phyloP scores from a whole-genome alignment of 208 protist species.

The Porcisia deanei region DNA sequence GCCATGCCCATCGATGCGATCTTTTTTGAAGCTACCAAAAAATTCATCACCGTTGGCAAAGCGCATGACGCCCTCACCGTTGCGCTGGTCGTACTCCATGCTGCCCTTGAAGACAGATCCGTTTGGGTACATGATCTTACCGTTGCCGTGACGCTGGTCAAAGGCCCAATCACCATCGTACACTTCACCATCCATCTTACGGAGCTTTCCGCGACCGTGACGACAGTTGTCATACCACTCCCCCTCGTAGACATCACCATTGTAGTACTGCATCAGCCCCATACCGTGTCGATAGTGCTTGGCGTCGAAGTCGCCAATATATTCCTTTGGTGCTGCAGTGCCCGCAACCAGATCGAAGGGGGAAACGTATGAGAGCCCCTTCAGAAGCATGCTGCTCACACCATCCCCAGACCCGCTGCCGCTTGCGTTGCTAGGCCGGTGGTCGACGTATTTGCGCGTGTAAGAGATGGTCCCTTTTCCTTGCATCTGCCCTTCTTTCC shows the following conservation, averaged over 20 bases:
- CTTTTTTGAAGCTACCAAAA: slow-evolving; percentile 64
- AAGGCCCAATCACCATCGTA: slow-evolving; percentile 80
- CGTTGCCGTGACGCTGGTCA: slow-evolving; percentile 76
- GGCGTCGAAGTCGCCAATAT: slow-evolving; percentile 70
- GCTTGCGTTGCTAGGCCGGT: slow-evolving; percentile 12
- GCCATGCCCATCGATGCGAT: slow-evolving; percentile 79
- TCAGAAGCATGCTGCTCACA: slow-evolving; percentile 51
- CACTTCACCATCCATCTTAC: slow-evolving; percentile 44
- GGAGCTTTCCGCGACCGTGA: slow-evolving; percentile 56
- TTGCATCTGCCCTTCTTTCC: slow-evolving; percentile 40
- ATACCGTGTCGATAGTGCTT: slow-evolving; percentile 64
- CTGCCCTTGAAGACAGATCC: slow-evolving; percentile 75
- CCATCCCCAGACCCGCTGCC: slow-evolving; percentile 10
- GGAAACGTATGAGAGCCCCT: slow-evolving; percentile 70
- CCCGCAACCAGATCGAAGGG: slow-evolving; percentile 58
- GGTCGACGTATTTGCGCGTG: slow-evolving; percentile 36
- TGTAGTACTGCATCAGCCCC: slow-evolving; percentile 71
- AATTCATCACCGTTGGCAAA: slow-evolving; percentile 90
- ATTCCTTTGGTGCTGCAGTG: slow-evolving; percentile 55
- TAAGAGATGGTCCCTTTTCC: slow-evolving; percentile 41
- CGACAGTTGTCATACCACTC: slow-evolving; percentile 73
- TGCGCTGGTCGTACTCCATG: slow-evolving; percentile 58
- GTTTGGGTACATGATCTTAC: slow-evolving; percentile 62
- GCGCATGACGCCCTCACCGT: slow-evolving; percentile 80
- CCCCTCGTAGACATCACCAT: slow-evolving; percentile 86